Evolutionary conservation across 1,284 basidiomycete species (phyloP), one percentile per base, ranked within the genome.

Genomic region (Boletellus dicymbophilus): DNA sequence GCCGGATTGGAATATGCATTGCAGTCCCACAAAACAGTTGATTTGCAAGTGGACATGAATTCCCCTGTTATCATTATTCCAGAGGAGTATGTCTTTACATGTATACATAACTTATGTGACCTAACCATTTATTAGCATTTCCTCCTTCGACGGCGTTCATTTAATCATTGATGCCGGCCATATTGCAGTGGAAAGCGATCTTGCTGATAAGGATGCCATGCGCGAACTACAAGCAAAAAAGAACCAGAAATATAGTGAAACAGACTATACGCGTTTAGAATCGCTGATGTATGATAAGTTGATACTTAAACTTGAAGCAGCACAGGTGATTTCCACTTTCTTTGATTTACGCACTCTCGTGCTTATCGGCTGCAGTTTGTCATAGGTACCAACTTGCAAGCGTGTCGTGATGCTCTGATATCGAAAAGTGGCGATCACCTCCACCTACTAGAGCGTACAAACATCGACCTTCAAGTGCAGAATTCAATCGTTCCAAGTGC

Each of bases 21-120:
- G 30, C 86, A 94, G 69, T 86, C 83, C 16, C 95, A 97, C 76
- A 96, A 96, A 75, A 99, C 96, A 1, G 79, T 99, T 41, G 96
- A 99, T 66, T 78, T 99, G 27, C 90, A 93, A 58, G 85, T 99
- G 72, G 96, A 99, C 64, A 84, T 99, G 78, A 93, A 98, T 64
- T 95, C 97, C 3, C 97, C 97, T 5, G 88, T 99, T 65, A 98
- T 99, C 67, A 94, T 99, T 58, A 81, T 99, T 37, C 97, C 97
- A 3, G 96, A 99, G 73, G 85, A 93, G 91, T 92, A 63, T 53
- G 81, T 64, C 2, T 45, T 43, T 25, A 34, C 26, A 15, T 37
- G 13, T 6, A n/a, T 27, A 22, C 12, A 12, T 38, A 36, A 31
- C 16, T 37, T 47, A 18, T 44, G 6, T 28, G 25, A 37, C 16